phyloP scores from a whole-genome alignment of 805 yeast genomes.

The Ogataea angusta region DNA sequence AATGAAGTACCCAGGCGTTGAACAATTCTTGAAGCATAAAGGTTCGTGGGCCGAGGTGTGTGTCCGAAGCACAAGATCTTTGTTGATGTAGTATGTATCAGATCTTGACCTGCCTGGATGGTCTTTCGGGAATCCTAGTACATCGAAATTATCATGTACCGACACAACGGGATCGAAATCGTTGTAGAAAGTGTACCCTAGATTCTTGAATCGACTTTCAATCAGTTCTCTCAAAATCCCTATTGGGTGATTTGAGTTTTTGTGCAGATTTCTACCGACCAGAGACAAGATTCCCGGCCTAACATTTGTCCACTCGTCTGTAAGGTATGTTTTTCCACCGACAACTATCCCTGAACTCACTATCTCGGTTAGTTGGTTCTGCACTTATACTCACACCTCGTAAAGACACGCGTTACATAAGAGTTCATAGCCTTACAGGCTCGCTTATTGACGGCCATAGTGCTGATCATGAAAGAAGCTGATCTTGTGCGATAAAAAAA shows the following conservation, averaged over 20 bases:
- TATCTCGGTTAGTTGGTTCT: background rate
- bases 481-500: background rate
- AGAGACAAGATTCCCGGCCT: slow-evolving; percentile 68
- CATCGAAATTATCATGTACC: slow-evolving; percentile 83
- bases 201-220: slow-evolving; percentile 58
- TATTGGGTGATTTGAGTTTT: slow-evolving; percentile 76
- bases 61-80: slow-evolving; percentile 70
- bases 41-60: slow-evolving; percentile 97
- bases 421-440: background rate
- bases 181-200: slow-evolving; percentile 76
- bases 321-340: slow-evolving; percentile 48
- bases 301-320: slow-evolving; percentile 83
- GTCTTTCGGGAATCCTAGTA: slow-evolving; percentile 82
- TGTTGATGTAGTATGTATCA: slow-evolving; percentile 88
- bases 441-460: background rate
- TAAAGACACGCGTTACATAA: too few relatives aligned
- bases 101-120: slow-evolving; percentile 93
- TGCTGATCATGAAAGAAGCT: background rate
- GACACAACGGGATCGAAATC: slow-evolving; percentile 82
- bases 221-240: slow-evolving; percentile 78
- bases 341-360: slow-evolving; percentile 24
- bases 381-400: background rate
- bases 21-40: slow-evolving; percentile 66
- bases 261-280: slow-evolving; percentile 71
- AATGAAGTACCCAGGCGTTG: slow-evolving; percentile 84